Conservation (phyloP, 257 asterid species). For the Nicotiana undulata region DNA sequence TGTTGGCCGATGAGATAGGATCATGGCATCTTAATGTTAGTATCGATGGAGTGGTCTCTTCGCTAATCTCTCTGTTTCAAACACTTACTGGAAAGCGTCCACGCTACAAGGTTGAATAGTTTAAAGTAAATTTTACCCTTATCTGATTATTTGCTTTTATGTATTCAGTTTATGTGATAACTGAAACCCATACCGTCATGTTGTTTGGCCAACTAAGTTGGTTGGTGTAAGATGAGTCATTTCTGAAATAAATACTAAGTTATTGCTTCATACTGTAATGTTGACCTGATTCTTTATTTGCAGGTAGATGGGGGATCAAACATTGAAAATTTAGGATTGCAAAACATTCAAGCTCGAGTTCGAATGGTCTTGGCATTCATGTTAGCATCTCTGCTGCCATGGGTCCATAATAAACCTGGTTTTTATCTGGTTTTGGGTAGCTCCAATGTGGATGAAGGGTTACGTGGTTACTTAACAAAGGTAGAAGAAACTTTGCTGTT, state of each 20-base stretch:
- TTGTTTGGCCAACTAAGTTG: neutral
- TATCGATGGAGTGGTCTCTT: conserved; percentile 76
- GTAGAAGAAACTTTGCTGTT: conserved; percentile 20
- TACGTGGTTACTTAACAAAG: conserved; percentile 91
- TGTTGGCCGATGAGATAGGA: conserved; percentile 89
- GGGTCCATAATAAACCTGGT: conserved; percentile 97
- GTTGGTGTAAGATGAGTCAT: neutral
- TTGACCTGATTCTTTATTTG: conserved; percentile 23
- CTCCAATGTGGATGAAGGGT: conserved; percentile 93
- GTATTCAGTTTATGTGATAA: neutral
- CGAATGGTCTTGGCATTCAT: conserved; percentile 92
- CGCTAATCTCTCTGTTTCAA: conserved; percentile 73
- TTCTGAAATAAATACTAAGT: neutral
- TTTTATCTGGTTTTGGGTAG: conserved; percentile 91
- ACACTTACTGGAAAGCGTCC: conserved; percentile 81
- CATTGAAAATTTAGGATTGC: conserved; percentile 76
- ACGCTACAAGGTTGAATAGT: conserved; percentile 57
- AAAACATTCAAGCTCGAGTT: conserved; percentile 87
- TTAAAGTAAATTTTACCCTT: neutral
- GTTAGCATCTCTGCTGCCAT: conserved; percentile 93
- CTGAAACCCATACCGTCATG: neutral
- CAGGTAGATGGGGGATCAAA: conserved; percentile 91
- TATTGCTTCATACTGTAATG: neutral
- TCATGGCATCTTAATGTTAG: conserved; percentile 91
- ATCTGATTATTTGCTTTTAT: neutral